phyloP scores from a whole-genome alignment of 2,329 filamentous ascomycete genomes.

The Hypoxylon sp. region DNA sequence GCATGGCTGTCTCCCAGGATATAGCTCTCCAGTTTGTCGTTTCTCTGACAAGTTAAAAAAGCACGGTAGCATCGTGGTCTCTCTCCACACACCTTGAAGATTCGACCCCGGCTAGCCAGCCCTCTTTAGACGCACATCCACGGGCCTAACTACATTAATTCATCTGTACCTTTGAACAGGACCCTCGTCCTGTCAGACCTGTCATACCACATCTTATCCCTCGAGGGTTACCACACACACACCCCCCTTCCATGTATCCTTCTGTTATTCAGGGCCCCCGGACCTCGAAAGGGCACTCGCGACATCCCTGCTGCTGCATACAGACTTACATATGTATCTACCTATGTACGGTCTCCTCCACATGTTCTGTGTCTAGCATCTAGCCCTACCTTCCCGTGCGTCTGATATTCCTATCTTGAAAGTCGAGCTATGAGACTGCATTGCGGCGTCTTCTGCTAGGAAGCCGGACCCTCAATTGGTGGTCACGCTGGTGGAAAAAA shows the following conservation, averaged over 20 bases:
- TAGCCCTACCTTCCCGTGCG: slow-evolving; percentile 44
- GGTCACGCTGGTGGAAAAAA: slow-evolving; percentile 37
- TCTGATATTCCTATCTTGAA: slow-evolving; percentile 47
- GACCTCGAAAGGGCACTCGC: slow-evolving; percentile 44
- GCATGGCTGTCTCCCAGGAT: slow-evolving; percentile 38
- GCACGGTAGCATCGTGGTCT: slow-evolving; percentile 45
- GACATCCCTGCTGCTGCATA: slow-evolving; percentile 51
- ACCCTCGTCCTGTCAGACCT: slow-evolving; percentile 43
- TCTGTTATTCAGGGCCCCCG: slow-evolving; percentile 42
- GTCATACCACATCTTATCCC: slow-evolving; percentile 48
- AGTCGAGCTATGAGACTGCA: slow-evolving; percentile 43
- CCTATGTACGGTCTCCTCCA: slow-evolving; percentile 47
- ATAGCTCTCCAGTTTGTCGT: slow-evolving; percentile 41
- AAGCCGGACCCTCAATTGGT: slow-evolving; percentile 37
- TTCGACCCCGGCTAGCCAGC: slow-evolving; percentile 42
- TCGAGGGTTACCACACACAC: slow-evolving; percentile 43
- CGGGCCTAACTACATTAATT: slow-evolving; percentile 43
- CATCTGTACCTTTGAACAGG: slow-evolving; percentile 44
- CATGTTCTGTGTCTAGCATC: slow-evolving; percentile 45
- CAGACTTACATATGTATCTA: slow-evolving; percentile 53
- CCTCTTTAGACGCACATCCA: slow-evolving; percentile 42
- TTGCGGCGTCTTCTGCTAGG: slow-evolving; percentile 43
- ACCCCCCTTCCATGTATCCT: slow-evolving; percentile 44
- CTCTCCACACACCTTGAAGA: slow-evolving; percentile 43
- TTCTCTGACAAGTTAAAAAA: slow-evolving; percentile 43